Evolutionary conservation across 805 yeast species (phyloP).

Genomic region (Starmerella bombi): DNA sequence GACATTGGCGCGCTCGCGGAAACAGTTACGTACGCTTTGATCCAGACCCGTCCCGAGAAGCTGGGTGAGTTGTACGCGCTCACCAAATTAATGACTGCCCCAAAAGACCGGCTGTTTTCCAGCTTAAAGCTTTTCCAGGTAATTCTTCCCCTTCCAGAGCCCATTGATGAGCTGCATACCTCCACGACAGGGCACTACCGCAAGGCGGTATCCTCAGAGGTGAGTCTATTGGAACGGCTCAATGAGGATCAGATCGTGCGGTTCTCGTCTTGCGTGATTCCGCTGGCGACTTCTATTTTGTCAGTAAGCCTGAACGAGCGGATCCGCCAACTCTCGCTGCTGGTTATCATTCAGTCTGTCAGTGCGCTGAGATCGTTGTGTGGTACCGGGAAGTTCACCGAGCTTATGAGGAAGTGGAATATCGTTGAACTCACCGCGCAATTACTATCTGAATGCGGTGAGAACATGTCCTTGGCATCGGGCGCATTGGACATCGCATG

Average conservation of each 20-base stretch:
- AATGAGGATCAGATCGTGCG: too few species aligned
- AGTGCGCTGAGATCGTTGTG: too few species aligned
- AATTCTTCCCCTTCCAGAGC: constrained; percentile 12
- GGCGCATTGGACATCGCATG: constrained; percentile 18
- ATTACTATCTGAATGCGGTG: constrained; percentile 15
- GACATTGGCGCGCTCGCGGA: constrained; percentile 4
- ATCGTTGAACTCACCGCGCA: constrained; percentile 11
- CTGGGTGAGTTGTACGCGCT: not conserved
- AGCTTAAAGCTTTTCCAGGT: constrained; percentile 15
- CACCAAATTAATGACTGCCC: constrained; percentile 12
- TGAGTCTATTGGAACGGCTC: too few species aligned
- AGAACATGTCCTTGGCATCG: constrained; percentile 5
- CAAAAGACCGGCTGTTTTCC: constrained; percentile 12
- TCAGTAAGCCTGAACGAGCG: too few species aligned
- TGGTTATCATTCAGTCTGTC: too few species aligned
- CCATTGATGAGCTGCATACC: too few species aligned
- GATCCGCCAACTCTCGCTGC: too few species aligned
- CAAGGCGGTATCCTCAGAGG: too few species aligned
- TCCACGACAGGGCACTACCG: too few species aligned
- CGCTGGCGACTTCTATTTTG: too few species aligned
- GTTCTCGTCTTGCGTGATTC: too few species aligned
- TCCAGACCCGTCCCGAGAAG: constrained; percentile 1
- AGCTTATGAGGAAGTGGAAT: constrained; percentile 4
- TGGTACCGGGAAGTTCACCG: constrained; percentile 4
- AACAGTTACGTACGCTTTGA: constrained; percentile 12